Evolutionary conservation across 495 filamentous ascomycete genomes (phyloP).

Genomic region (Penicillium waksmanii): DNA sequence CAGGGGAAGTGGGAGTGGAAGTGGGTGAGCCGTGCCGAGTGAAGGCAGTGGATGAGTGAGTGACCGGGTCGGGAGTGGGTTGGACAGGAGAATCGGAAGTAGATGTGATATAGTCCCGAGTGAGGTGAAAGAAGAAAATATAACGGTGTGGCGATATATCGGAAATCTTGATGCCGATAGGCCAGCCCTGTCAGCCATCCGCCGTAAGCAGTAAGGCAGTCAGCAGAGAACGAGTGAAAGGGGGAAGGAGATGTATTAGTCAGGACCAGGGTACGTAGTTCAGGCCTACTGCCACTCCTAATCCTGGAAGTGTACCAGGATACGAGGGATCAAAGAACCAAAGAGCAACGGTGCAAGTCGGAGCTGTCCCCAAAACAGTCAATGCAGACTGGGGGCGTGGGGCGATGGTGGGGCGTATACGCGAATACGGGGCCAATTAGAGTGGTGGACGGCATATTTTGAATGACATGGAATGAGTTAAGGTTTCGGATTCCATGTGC

Average conservation of each 20-base stretch:
- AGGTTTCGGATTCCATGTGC: conserved; percentile 2
- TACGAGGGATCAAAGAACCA: neutral
- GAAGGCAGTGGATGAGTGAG: neutral
- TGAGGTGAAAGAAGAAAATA: neutral
- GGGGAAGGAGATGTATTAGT: too few relatives aligned
- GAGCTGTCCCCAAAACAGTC: conserved; percentile 2
- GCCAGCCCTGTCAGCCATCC: neutral
- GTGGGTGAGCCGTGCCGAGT: neutral
- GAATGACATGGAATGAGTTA: neutral
- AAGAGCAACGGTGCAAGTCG: neutral
- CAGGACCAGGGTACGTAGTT: too few relatives aligned
- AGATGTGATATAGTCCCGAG: neutral
- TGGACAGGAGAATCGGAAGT: neutral
- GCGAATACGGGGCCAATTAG: conserved; percentile 5
- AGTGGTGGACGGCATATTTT: neutral
- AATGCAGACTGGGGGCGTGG: neutral
- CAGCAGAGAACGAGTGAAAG: too few relatives aligned
- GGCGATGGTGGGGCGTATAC: neutral
- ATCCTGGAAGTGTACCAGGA: neutral
- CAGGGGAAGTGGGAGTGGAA: neutral
- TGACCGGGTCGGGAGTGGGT: neutral
- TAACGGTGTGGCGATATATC: neutral
- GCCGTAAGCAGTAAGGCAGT: neutral
- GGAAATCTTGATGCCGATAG: too few relatives aligned
- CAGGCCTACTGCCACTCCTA: neutral